Base-by-base conservation (phyloP, 306 rosid species). In the Sicyos edulis region DNA sequence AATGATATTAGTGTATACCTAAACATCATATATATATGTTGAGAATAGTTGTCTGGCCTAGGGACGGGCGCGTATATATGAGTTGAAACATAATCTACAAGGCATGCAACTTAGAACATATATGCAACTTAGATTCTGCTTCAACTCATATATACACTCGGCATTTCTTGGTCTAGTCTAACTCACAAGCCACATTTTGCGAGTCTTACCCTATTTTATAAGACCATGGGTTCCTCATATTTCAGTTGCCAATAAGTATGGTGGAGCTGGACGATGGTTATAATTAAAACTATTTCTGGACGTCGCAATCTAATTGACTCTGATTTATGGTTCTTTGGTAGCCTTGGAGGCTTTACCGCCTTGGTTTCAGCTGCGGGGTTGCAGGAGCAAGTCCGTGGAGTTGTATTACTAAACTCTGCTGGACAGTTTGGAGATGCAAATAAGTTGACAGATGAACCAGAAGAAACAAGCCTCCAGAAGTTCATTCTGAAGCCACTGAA, bases 341-440 rank as follows among this genome's bases (percentile, higher is more conserved):
- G 99, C 78, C 97, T 93, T 54, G 97, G 99, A 87, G 96, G 99
- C 77, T 88, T 93, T 78, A 84, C 95, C 42, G 96, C 96, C 74
- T 80, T 91, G 88, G 86, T 93, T 81, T 80, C 92, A 77, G 98
- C 98, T 53, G 74, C 77, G 51, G 88, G 88, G 80, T 74, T 83
- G 84, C 87, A 86, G 6, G 86, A 86, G 75, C 89, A 85, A 75
- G 96, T 88, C 61, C 80, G 40, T 8, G 97, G 97, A 65, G 95
- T 93, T 74, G 96, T 72, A 8, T 77, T 90, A 75, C 89, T 93
- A 67, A 93, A 93, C 76, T 87, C 96, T 58, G 97, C 98, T 1
- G 96, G 98, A 75, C 96, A 93, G 79, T 93, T 93, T 74, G 90
- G 92, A 54, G 81, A 86, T 52, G 85, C 72, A 20, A 91, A 78